Conservation (phyloP, 176 grass and related monocot species). For the Eremochloa ophiuroides region DNA sequence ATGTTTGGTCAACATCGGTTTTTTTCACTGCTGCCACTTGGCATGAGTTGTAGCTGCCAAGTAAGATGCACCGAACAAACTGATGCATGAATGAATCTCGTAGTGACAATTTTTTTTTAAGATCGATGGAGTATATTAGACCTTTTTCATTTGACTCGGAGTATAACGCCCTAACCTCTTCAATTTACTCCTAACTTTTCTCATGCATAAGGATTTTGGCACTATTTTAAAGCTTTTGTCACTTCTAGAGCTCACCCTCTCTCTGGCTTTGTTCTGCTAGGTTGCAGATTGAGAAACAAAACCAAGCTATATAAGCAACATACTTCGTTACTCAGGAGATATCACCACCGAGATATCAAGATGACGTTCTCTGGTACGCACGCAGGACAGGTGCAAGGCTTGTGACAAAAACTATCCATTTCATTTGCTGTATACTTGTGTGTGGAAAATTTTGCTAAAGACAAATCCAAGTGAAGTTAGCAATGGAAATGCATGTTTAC, state of each 20-base stretch:
- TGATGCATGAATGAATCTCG: too few species aligned
- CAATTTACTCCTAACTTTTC: not conserved
- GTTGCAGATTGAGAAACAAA: constrained; percentile 32
- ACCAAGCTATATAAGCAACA: not conserved
- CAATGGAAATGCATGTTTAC: not conserved
- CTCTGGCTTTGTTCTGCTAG: constrained; percentile 30
- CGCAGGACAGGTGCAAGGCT: constrained; percentile 68
- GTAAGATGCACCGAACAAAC: too few species aligned
- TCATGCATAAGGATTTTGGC: constrained; percentile 11
- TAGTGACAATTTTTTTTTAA: too few species aligned
- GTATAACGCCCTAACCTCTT: not conserved
- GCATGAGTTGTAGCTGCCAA: too few species aligned
- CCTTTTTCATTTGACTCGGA: constrained; percentile 9
- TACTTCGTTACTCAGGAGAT: not conserved
- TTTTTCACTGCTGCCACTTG: too few species aligned
- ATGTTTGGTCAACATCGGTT: too few species aligned
- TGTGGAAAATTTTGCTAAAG: not conserved
- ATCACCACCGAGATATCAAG: constrained; percentile 18
- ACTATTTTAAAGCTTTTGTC: constrained; percentile 31
- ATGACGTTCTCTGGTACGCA: constrained; percentile 66
- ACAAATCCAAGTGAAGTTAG: not conserved
- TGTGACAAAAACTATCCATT: constrained; percentile 72
- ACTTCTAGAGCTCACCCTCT: constrained; percentile 2
- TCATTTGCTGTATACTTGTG: constrained; percentile 19
- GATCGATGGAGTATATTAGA: too few species aligned